Evolutionary conservation across 805 yeast species (phyloP).

Genomic region (Suhomyces sp.): DNA sequence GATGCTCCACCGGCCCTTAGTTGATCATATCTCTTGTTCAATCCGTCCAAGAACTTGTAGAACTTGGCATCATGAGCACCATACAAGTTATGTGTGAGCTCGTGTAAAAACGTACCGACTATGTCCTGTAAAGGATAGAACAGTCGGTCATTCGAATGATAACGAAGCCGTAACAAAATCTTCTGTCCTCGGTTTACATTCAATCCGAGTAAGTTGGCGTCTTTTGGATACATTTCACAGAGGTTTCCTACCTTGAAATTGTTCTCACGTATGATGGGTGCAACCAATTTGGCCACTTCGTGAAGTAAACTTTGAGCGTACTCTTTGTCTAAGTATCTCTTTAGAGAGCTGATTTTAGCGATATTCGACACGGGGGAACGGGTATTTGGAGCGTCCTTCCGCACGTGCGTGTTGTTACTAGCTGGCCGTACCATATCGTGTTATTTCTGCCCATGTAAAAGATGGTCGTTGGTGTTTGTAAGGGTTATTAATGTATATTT

Average conservation of each 20-base stretch:
- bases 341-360: constrained; percentile 37
- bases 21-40: constrained; percentile 50
- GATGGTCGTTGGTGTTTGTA: no score
- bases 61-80: constrained; percentile 83
- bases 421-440: constrained; percentile 11
- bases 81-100: constrained; percentile 71
- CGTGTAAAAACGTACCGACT: constrained; percentile 85
- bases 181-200: constrained; percentile 79
- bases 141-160: constrained; percentile 46
- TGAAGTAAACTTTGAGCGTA: constrained; percentile 54
- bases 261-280: constrained; percentile 74
- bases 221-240: constrained; percentile 80
- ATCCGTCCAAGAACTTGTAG: constrained; percentile 61
- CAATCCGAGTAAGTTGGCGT: constrained; percentile 65
- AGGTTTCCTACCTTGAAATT: constrained; percentile 64
- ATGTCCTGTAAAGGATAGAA: constrained; percentile 67
- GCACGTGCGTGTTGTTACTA: constrained; percentile 2
- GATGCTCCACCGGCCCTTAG: constrained; percentile 44
- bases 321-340: constrained; percentile 35
- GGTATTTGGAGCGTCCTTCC: constrained; percentile 17
- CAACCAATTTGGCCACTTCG: constrained; percentile 65
- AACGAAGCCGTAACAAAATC: constrained; percentile 69
- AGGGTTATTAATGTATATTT: no score
- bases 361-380: constrained; percentile 40
- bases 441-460: constrained; percentile 2